Evolutionary conservation across 2,329 filamentous ascomycete genomes (phyloP).

Genomic region (Colletotrichum viniferum): DNA sequence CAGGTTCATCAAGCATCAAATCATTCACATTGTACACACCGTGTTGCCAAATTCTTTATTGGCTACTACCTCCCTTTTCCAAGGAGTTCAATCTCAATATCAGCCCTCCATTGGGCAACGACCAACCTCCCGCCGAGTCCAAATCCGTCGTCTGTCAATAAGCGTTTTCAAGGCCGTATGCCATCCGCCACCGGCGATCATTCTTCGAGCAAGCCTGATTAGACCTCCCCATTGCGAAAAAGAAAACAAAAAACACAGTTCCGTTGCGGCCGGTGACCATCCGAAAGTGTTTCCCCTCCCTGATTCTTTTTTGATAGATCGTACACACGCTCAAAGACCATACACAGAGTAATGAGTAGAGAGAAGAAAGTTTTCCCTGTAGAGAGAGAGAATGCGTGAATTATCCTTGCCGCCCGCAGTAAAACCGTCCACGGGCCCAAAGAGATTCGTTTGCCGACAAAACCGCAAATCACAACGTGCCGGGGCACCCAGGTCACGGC

Average conservation of each 20-base stretch:
- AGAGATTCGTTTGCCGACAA: conserved; percentile 23
- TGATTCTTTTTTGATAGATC: conserved; percentile 24
- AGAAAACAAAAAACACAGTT: conserved; percentile 24
- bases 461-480: conserved; percentile 1
- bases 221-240: conserved; percentile 20
- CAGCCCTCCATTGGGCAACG: conserved; percentile 21
- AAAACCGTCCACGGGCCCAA: conserved; percentile 16
- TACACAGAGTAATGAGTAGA: conserved; percentile 24
- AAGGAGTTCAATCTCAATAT: conserved; percentile 23
- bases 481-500: not conserved
- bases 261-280: conserved; percentile 21
- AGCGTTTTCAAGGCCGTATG: conserved; percentile 21
- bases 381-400: conserved; percentile 17
- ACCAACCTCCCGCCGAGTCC: conserved; percentile 19
- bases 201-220: conserved; percentile 18
- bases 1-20: not conserved
- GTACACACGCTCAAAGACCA: conserved; percentile 25
- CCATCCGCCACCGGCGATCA: conserved; percentile 17
- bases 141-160: conserved; percentile 13
- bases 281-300: conserved; percentile 24
- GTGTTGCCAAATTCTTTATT: conserved; percentile 17
- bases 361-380: conserved; percentile 18
- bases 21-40: not conserved
- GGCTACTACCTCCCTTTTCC: conserved; percentile 20
- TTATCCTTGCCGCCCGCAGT: conserved; percentile 19